phyloP scores from a whole-genome alignment of 2,329 filamentous ascomycete species.

The Plenodomus biglobosus region DNA sequence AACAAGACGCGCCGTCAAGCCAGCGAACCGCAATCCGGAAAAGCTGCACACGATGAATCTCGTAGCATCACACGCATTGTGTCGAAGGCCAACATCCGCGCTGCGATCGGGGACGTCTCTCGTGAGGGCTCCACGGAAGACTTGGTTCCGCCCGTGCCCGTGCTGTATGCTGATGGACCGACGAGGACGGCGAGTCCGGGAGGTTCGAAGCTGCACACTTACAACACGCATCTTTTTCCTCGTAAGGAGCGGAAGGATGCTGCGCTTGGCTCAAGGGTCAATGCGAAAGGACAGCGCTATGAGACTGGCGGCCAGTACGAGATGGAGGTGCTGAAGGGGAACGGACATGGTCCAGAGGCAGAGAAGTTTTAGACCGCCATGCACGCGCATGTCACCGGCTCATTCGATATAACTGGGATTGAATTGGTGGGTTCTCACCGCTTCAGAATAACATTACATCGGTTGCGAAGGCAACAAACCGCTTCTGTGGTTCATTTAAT shows the following conservation, averaged over 20 bases:
- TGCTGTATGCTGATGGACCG: not conserved
- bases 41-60: slow-evolving; percentile 1
- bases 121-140: slow-evolving; percentile 23
- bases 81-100: slow-evolving; percentile 39
- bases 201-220: slow-evolving; percentile 19
- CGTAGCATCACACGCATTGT: slow-evolving; percentile 28
- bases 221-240: slow-evolving; percentile 36
- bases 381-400: too few species aligned
- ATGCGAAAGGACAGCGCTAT: not conserved
- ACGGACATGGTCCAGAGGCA: not conserved
- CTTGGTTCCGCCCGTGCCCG: slow-evolving; percentile 5
- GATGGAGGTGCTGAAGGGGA: slow-evolving; percentile 4
- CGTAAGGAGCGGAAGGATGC: slow-evolving; percentile 19
- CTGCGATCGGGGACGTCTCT: slow-evolving; percentile 22
- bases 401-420: too few species aligned
- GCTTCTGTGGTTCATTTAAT: too few species aligned
- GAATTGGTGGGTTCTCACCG: too few species aligned
- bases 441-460: too few species aligned
- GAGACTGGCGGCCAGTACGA: slow-evolving; percentile 4
- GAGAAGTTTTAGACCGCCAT: too few species aligned
- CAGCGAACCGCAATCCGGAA: slow-evolving; percentile 1
- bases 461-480: too few species aligned
- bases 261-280: slow-evolving; percentile 12
- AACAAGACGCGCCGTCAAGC: not conserved
- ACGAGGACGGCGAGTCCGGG: not conserved